These are phyloP conservation scores for Ulota crispa DNA, from an alignment of 225 moss, liverwort and hornwort species.

Conservation along the genomic window DNA sequence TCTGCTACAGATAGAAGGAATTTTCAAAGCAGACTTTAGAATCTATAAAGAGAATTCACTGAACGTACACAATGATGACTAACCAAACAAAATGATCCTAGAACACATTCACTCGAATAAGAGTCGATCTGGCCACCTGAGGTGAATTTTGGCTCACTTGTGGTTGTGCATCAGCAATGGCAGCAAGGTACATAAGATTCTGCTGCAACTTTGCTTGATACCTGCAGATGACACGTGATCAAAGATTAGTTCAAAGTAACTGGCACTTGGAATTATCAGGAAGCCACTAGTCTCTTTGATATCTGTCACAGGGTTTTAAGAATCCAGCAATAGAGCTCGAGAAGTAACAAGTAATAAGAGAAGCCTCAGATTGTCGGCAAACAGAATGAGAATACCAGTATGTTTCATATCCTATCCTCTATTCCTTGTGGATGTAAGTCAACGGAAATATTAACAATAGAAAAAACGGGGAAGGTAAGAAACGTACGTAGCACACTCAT, in stretches of 20 bases:
- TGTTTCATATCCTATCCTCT: background rate
- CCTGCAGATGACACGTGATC: conserved; percentile 17
- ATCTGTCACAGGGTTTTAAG: background rate
- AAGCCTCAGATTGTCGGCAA: background rate
- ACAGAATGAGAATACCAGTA: background rate
- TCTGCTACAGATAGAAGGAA: background rate
- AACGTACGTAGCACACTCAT: conserved; percentile 59
- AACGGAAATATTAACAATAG: background rate
- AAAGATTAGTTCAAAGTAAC: background rate
- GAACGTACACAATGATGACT: background rate
- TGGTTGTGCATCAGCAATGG: conserved; percentile 67
- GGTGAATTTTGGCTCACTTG: conserved; percentile 59
- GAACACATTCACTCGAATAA: background rate
- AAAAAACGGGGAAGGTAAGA: conserved; percentile 12
- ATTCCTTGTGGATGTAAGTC: background rate
- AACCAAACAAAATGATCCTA: background rate
- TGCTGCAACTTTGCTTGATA: conserved; percentile 71
- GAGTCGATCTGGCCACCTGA: conserved; percentile 34
- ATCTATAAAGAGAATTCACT: background rate
- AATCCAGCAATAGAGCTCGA: background rate
- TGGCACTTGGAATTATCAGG: background rate
- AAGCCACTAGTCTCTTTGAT: background rate
- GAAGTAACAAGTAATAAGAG: background rate
- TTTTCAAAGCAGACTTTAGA: background rate
- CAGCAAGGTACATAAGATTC: conserved; percentile 67